A percentile compares a stretch with the other conserved stretches of the same genome.
Conservation (phyloP, 2,329 filamentous ascomycete species). For the Curvularia spicifera region DNA sequence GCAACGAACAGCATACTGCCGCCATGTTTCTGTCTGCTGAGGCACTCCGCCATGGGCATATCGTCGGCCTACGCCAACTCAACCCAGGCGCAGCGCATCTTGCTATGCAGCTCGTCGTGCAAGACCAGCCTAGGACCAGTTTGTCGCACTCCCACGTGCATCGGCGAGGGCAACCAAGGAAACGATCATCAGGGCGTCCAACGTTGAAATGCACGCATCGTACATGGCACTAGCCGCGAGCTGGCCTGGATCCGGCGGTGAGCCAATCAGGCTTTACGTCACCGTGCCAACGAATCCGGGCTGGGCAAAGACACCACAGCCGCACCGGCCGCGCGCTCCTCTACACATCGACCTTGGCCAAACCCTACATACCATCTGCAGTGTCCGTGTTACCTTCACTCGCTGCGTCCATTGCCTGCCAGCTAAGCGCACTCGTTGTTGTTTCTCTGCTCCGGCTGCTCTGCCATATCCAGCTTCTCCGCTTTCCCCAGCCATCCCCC, state of each 20-base stretch:
- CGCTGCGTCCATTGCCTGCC: not conserved
- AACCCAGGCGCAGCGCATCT: not conserved
- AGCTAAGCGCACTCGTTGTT: not conserved
- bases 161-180: constrained; percentile 6
- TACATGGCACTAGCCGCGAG: not conserved
- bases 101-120: not conserved
- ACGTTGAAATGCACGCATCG: constrained; percentile 1
- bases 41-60: not conserved
- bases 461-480: not conserved
- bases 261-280: constrained; percentile 11
- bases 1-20: constrained; percentile 26
- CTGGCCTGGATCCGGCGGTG: not conserved
- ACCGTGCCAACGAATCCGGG: constrained; percentile 15
- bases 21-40: not conserved
- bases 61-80: not conserved
- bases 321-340: constrained; percentile 14
- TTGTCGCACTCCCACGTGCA: not conserved
- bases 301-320: constrained; percentile 12
- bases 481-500: constrained; percentile 4
- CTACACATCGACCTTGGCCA: constrained; percentile 16
- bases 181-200: constrained; percentile 14
- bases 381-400: not conserved
- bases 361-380: not conserved
- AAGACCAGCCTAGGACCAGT: not conserved
- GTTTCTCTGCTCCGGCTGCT: not conserved